Evolutionary conservation across 176 grass and related monocot genomes (phyloP), one percentile per base, ranked within the genome.

Genomic region (Typha latifolia): DNA sequence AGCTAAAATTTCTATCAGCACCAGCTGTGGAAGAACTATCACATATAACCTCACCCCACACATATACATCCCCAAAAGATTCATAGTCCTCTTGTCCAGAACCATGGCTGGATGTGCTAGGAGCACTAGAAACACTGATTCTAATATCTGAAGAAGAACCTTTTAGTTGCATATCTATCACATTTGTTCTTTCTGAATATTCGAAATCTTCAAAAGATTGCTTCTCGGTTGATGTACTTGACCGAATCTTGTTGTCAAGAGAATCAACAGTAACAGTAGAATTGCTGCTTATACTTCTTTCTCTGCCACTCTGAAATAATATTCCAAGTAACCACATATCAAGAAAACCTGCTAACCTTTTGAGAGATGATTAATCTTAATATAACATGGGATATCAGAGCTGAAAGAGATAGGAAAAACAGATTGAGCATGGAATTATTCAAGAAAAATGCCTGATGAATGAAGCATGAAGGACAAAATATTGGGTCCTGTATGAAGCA

Each of bases 21-120:
- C 73, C 51, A 24, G 21, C 22, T 47, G 67, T 53, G 29, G 53
- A 74, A 69, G 70, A 24, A 12, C 61, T 72, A 74, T 92, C 85
- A 24, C 76, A 89, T 47, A 97, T 86, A 75, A 92, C 80, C 71
- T 97, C 85, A 8, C 93, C 94, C 94, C 92, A 96, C 61, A 96
- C 65, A 71, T 91, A 96, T 69, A 96, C 81, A 81, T 96, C 92
- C 22, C 92, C 88, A 51, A 91, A 89, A 3, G 83, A 86, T 82
- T 99, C 94, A 73, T 78, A 93, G 67, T 97, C 94, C 62, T 97
- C 94, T 2, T 87, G 83, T 5, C 78, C 88, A 73, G 94, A 97
- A 31, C 89, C 94, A 87, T 97, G 94, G 70, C 94, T 97, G 49
- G 94, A 97, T 74, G 92, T 96, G 78, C 92, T 96, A 72, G 90